Percentiles rank a stretch among this genome's conserved stretches.
Conservation (phyloP, 2,329 filamentous ascomycete genomes). For the Penicillium capsulatum region DNA sequence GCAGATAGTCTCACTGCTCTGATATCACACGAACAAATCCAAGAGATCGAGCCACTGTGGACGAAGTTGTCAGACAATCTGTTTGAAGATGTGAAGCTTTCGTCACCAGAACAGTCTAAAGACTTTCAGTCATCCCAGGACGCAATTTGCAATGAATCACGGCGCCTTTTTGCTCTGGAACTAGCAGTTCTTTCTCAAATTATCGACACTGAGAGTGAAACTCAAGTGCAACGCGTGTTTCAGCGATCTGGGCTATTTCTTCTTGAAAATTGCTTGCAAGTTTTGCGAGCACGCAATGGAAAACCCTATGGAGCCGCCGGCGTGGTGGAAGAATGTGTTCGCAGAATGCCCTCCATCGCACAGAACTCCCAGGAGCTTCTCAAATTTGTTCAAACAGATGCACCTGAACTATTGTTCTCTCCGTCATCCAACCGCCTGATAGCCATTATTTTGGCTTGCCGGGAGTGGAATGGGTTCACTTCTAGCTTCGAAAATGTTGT, state of each 20-base stretch:
- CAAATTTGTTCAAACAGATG: slow-evolving; percentile 53
- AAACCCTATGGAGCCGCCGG: slow-evolving; percentile 64
- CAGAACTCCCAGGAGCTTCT: slow-evolving; percentile 43
- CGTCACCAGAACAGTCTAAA: slow-evolving; percentile 75
- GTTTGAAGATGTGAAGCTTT: slow-evolving; percentile 65
- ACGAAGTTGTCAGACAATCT: slow-evolving; percentile 56
- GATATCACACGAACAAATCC: slow-evolving; percentile 40
- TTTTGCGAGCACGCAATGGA: slow-evolving; percentile 54
- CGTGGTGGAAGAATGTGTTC: slow-evolving; percentile 52
- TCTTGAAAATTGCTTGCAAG: slow-evolving; percentile 47
- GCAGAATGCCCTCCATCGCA: slow-evolving; percentile 41
- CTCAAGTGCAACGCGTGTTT: slow-evolving; percentile 30
- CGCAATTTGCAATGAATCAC: slow-evolving; percentile 60
- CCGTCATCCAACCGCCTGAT: slow-evolving; percentile 65
- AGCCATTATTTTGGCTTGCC: slow-evolving; percentile 58
- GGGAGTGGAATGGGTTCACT: slow-evolving; percentile 42
- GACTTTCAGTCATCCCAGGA: slow-evolving; percentile 71
- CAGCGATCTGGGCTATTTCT: slow-evolving; percentile 38
- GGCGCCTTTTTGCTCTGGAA: slow-evolving; percentile 63
- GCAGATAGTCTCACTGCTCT: slow-evolving; percentile 39
- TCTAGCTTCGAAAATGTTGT: slow-evolving; percentile 38
- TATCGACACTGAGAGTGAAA: slow-evolving; percentile 22
- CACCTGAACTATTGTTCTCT: slow-evolving; percentile 60
- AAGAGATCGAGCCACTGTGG: slow-evolving; percentile 59
- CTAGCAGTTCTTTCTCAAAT: slow-evolving; percentile 33